Evolutionary conservation across 2,329 filamentous ascomycete genomes (phyloP), one percentile per base, ranked within the genome.

Genomic region (Reticulascus tulasneorum): DNA sequence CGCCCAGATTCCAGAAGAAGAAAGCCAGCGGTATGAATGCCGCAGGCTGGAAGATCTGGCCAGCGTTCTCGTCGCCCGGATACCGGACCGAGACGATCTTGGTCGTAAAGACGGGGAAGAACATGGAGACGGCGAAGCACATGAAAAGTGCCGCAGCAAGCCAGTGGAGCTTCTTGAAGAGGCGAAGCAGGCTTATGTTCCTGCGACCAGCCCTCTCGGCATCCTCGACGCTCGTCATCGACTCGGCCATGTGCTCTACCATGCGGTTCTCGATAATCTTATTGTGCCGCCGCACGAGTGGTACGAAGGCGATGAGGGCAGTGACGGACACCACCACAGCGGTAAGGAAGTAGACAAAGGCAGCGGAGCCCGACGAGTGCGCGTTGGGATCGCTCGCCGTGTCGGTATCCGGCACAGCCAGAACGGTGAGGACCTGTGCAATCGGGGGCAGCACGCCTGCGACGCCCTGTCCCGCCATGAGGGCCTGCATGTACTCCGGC

Each of bases 381-480:
- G 55, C 53, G 24, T 51, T 44, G n/a, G 38, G 27, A 24, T 37
- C 19, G 6, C 33, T 33, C 10, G 38, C 33, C 19, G 42, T 56
- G 45, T 48, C 48, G 9, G 46, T 32, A 31, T 48, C 53, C 1
- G 77, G 67, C 2, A 87, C 70, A 22, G 79, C 75, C 9, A 96
- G 69, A 10, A 94, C 89, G 2, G 86, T 85, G 28, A 86, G 59
- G 48, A 97, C 91, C 60, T 97, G 90, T 2, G 88, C 86, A 30
- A 94, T 71, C 30, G 86, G 83, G 0, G 93, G 93, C 4, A 97
- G 67, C 9, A 98, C 90, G 20, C 93, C 93, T 1, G 93, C 90
- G 5, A 98, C 73, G 21, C 83, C 91, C 61, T 98, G 93, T 2
- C 93, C 93, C 4, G 84, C 82, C 90, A 98, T 97, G 60, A 97